A percentile compares a stretch with the other conserved stretches of the same genome.
phyloP scores from a whole-genome alignment of 2,329 filamentous ascomycete species.

The Dryadomyces sulphureus region DNA sequence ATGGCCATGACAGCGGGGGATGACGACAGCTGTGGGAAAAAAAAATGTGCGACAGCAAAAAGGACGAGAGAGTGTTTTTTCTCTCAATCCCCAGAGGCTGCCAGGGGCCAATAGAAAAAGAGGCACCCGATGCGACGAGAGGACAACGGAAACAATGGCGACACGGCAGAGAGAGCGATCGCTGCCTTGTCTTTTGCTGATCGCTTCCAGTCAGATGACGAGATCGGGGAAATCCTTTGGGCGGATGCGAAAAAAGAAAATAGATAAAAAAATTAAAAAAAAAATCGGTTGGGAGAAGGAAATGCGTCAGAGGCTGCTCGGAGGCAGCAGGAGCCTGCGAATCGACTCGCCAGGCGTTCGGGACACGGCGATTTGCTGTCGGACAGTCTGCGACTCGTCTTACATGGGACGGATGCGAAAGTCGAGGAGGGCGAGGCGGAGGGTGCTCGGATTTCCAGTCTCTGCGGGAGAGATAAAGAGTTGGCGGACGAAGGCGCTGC shows the following conservation, averaged over 20 bases:
- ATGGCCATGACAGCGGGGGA: conserved; percentile 19
- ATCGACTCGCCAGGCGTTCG: background rate
- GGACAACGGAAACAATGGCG: no score
- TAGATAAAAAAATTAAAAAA: no score
- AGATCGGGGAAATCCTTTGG: no score
- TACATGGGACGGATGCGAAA: background rate
- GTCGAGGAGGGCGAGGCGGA: background rate
- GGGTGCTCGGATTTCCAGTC: background rate
- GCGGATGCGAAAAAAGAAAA: no score
- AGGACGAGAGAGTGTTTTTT: background rate
- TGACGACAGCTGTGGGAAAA: background rate
- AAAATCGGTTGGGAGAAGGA: background rate
- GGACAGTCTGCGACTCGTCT: background rate
- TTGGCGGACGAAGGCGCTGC: background rate
- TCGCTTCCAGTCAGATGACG: no score
- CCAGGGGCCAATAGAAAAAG: no score
- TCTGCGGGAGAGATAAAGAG: background rate
- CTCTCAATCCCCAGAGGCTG: no score
- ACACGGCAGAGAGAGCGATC: no score
- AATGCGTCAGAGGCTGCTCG: background rate
- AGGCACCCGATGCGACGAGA: background rate
- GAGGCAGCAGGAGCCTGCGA: background rate
- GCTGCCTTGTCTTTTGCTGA: no score
- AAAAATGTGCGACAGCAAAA: background rate
- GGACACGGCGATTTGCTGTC: background rate